Evolutionary conservation across 306 rosid genomes (phyloP), one percentile per base, ranked within the genome.

Genomic region (Myrica gale): DNA sequence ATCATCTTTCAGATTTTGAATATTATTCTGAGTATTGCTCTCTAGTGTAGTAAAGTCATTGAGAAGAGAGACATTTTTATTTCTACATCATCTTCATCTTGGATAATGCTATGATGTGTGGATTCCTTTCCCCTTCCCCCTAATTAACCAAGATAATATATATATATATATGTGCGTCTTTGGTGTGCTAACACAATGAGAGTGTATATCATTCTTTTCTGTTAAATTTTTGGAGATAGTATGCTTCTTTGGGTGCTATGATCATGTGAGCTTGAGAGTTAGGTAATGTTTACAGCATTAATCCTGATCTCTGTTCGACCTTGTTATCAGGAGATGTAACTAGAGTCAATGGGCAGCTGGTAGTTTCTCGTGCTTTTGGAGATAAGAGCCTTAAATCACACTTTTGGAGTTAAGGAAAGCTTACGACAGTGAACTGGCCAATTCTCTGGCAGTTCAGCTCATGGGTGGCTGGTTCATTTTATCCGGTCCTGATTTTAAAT

Each of bases 211-310:
- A 7, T 65, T 65, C 19, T 5, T 62, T 62, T 23, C 7, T n/a
- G 6, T 26, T 23, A 65, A 65, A 19, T 9, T 17, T 42, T 19
- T 69, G 73, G 56, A 21, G 17, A 17, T 32, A 55, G 44, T 73
- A 57, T 77, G 69, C 21, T 37, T 58, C 12, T 45, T 57, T 62
- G 9, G 46, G 21, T n/a, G 46, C 3, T 72, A 3, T 53, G 66
- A 41, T 53, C 3, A 4, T 47, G 71, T n/a, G 58, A 19, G 66
- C 45, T 32, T 50, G 43, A 45, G 7, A 68, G 44, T 37, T 32
- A 58, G 62, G 55, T 76, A 45, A 76, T 74, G 57, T 51, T 50
- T 37, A 72, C 54, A 53, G 6, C 11, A 9, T 77, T 75, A 78
- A 57, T 70, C 72, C 55, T 80, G 79, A 43, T 69, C 26, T 62